A percentile compares a stretch with the other conserved stretches of the same genome.
Conservation (phyloP, 2,329 filamentous ascomycete species). For the Ascochyta pisi region DNA sequence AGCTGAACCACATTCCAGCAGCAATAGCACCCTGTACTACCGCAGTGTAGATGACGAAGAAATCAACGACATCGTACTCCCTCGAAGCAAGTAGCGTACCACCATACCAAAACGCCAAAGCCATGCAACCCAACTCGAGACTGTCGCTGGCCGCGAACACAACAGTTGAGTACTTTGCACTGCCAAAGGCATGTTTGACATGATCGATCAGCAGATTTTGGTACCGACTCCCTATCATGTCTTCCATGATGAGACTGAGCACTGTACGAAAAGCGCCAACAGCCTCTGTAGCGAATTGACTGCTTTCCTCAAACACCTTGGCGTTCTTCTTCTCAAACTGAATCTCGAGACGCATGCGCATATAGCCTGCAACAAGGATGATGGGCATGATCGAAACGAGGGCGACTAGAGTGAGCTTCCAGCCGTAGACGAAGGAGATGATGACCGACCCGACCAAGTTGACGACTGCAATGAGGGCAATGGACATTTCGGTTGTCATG, state of each 20-base stretch:
- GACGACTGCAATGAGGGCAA: slow-evolving; percentile 68
- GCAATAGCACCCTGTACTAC: slow-evolving; percentile 54
- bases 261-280: slow-evolving; percentile 78
- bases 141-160: slow-evolving; percentile 75
- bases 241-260: slow-evolving; percentile 72
- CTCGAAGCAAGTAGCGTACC: slow-evolving; percentile 49
- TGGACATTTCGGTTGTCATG: slow-evolving; percentile 66
- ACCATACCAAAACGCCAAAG: slow-evolving; percentile 64
- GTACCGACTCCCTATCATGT: slow-evolving; percentile 69
- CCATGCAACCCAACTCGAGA: slow-evolving; percentile 67
- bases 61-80: slow-evolving; percentile 58
- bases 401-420: slow-evolving; percentile 76
- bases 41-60: slow-evolving; percentile 62
- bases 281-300: slow-evolving; percentile 76
- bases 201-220: slow-evolving; percentile 64
- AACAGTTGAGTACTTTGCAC: slow-evolving; percentile 67
- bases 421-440: slow-evolving; percentile 75
- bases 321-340: slow-evolving; percentile 73
- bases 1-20: slow-evolving; percentile 51
- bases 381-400: slow-evolving; percentile 65
- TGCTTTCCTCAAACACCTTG: slow-evolving; percentile 72
- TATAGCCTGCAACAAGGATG: slow-evolving; percentile 58
- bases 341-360: slow-evolving; percentile 64
- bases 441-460: slow-evolving; percentile 69
- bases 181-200: slow-evolving; percentile 64